phyloP scores from a whole-genome alignment of 495 filamentous ascomycete genomes.

The Xeromyces bisporus region DNA sequence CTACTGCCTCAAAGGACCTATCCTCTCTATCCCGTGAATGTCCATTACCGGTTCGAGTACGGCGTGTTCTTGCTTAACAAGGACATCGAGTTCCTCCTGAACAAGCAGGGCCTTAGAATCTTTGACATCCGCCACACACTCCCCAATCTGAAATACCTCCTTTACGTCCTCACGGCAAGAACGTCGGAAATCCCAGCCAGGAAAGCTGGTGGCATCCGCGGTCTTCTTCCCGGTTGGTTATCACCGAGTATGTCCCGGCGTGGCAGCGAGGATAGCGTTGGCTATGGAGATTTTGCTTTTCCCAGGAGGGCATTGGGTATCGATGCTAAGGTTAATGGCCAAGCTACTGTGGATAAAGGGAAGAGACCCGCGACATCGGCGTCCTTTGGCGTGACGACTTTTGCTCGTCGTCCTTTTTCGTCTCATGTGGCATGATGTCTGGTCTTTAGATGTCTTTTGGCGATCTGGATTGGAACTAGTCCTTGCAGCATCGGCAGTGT shows the following conservation, averaged over 20 bases:
- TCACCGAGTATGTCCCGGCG: conserved; percentile 23
- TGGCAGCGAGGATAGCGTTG: conserved; percentile 24
- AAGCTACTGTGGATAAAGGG: conserved; percentile 9
- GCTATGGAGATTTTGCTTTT: conserved; percentile 16
- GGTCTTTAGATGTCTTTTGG: too few relatives aligned
- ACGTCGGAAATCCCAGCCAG: conserved; percentile 59
- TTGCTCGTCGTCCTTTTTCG: conserved; percentile 6
- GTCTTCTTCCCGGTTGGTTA: conserved; percentile 27
- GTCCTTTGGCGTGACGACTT: conserved; percentile 1
- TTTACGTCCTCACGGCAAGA: conserved; percentile 69
- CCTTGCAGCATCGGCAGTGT: too few relatives aligned
- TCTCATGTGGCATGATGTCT: conserved; percentile 10
- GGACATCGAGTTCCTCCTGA: conserved; percentile 72
- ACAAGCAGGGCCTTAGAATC: conserved; percentile 51
- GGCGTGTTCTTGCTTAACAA: conserved; percentile 89
- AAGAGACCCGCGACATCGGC: conserved; percentile 3
- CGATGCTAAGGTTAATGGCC: conserved; percentile 17
- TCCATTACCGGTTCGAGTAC: conserved; percentile 83
- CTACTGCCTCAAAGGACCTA: conserved; percentile 52
- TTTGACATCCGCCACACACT: conserved; percentile 82
- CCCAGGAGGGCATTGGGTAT: conserved; percentile 14
- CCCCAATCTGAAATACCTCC: conserved; percentile 82
- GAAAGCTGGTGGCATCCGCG: conserved; percentile 61
- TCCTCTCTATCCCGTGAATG: conserved; percentile 62
- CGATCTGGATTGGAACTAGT: too few relatives aligned